A percentile compares a stretch with the other conserved stretches of the same genome.
These are phyloP conservation scores for Picea glauca DNA, from an alignment of 75 land plant species.

Conservation along the genomic window DNA sequence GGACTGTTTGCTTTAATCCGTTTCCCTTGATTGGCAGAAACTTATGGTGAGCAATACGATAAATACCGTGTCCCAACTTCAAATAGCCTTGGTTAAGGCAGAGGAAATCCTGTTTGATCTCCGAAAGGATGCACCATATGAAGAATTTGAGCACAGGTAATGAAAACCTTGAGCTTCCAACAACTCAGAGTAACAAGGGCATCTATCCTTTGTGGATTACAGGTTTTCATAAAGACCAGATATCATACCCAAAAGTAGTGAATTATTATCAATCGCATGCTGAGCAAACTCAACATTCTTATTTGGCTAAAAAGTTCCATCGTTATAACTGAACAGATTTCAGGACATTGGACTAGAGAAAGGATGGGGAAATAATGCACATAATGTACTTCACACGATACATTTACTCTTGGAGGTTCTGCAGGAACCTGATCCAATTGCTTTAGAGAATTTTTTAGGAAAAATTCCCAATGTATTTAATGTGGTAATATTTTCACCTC, in stretches of 20 bases:
- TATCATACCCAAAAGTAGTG: neutral
- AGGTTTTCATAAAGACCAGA: neutral
- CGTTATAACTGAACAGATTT: conserved; percentile 40
- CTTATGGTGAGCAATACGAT: conserved; percentile 78
- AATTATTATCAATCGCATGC: neutral
- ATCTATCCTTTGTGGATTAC: neutral
- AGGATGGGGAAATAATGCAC: conserved; percentile 61
- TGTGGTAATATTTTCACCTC: conserved; percentile 89
- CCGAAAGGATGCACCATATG: conserved; percentile 52
- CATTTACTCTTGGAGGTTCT: conserved; percentile 63
- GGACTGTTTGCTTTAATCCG: neutral
- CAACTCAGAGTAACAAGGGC: neutral
- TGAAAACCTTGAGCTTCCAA: neutral
- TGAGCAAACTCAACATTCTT: conserved; percentile 5
- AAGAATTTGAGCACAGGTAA: conserved; percentile 66
- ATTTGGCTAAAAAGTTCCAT: neutral
- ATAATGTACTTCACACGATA: conserved; percentile 65
- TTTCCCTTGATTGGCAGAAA: conserved; percentile 40
- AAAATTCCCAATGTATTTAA: conserved; percentile 75
- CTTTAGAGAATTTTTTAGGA: conserved; percentile 64
- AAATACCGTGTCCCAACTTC: conserved; percentile 54
- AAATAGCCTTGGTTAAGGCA: conserved; percentile 56
- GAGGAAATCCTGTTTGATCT: conserved; percentile 48
- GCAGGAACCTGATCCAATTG: conserved; percentile 85
- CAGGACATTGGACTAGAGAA: conserved; percentile 85